These are phyloP conservation scores for Phylloporus scabripes DNA, from an alignment of 768 basidiomycete species.

Conservation along the genomic window DNA sequence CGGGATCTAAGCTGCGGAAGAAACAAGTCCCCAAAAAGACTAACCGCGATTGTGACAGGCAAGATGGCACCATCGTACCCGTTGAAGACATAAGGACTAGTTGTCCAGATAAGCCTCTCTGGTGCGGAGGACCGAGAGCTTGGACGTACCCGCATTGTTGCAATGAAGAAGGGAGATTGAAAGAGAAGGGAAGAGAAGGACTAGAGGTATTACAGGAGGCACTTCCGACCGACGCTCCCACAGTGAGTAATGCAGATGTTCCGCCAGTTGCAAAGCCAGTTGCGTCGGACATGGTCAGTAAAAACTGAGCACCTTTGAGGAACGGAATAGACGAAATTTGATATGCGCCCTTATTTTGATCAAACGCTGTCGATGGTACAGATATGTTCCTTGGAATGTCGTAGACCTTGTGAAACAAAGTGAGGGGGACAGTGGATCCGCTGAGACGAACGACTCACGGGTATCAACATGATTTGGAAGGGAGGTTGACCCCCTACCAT, in stretches of 20 bases:
- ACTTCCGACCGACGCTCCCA: conserved; percentile 39
- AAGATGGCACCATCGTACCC: conserved; percentile 41
- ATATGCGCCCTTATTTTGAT: conserved; percentile 50
- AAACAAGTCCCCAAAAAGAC: conserved; percentile 12
- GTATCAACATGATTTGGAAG: conserved; percentile 43
- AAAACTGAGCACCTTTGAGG: conserved; percentile 33
- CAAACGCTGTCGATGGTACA: conserved; percentile 52
- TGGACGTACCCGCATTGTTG: conserved; percentile 54
- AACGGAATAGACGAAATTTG: conserved; percentile 41
- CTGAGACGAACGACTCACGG: conserved; percentile 35
- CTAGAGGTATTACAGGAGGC: conserved; percentile 45
- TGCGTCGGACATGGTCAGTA: conserved; percentile 67
- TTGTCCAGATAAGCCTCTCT: conserved; percentile 3
- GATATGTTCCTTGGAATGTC: conserved; percentile 47
- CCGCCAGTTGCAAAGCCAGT: conserved; percentile 68
- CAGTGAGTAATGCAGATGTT: conserved; percentile 42
- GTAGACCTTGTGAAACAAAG: conserved; percentile 39
- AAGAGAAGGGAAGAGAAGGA: conserved; percentile 43
- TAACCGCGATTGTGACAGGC: conserved; percentile 52
- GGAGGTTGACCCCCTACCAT: conserved; percentile 53
- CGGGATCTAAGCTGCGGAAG: background rate
- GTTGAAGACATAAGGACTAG: conserved; percentile 44
- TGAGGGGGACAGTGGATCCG: conserved; percentile 1
- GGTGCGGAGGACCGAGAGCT: background rate
- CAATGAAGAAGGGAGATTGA: conserved; percentile 46